phyloP scores from a whole-genome alignment of 139 green algal genomes.

The Chlorella sorokiniana region DNA sequence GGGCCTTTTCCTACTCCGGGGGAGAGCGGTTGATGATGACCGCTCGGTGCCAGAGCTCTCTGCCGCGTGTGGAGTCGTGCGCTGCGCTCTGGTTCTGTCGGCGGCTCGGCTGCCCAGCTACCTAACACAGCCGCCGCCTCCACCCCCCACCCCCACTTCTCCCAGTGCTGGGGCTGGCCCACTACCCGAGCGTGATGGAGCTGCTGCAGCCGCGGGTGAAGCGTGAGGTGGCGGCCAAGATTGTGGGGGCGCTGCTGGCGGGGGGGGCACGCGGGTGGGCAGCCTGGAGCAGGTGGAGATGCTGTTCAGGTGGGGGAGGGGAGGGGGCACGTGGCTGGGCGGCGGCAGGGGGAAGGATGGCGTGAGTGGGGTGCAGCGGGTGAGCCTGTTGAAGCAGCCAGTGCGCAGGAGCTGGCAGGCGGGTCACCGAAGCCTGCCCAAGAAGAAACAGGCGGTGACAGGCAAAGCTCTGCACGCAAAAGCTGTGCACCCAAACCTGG shows the following conservation, averaged over 20 bases:
- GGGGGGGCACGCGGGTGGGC: constrained; percentile 43
- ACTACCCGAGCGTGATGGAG: constrained; percentile 83
- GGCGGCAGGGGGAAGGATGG: background rate
- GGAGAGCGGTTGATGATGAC: too few species aligned
- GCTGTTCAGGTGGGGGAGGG: constrained; percentile 55
- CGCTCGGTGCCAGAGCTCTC: too few species aligned
- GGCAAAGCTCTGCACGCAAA: too few species aligned
- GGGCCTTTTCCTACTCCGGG: too few species aligned
- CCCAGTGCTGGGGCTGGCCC: constrained; percentile 71
- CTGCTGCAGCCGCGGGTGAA: constrained; percentile 65
- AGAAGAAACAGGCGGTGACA: too few species aligned
- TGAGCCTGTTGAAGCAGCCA: too few species aligned
- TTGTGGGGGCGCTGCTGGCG: constrained; percentile 69
- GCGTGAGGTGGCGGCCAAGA: constrained; percentile 78
- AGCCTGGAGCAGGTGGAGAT: constrained; percentile 62
- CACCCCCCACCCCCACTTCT: background rate
- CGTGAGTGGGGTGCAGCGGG: background rate
- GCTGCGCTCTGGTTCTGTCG: too few species aligned
- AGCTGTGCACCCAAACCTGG: too few species aligned
- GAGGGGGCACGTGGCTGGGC: background rate
- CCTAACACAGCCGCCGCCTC: background rate
- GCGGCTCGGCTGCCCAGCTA: background rate
- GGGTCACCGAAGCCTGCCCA: too few species aligned
- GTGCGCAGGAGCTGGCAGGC: too few species aligned
- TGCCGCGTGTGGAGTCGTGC: too few species aligned